phyloP scores from a whole-genome alignment of 2,329 filamentous ascomycete genomes.

The Septoria petroselini region DNA sequence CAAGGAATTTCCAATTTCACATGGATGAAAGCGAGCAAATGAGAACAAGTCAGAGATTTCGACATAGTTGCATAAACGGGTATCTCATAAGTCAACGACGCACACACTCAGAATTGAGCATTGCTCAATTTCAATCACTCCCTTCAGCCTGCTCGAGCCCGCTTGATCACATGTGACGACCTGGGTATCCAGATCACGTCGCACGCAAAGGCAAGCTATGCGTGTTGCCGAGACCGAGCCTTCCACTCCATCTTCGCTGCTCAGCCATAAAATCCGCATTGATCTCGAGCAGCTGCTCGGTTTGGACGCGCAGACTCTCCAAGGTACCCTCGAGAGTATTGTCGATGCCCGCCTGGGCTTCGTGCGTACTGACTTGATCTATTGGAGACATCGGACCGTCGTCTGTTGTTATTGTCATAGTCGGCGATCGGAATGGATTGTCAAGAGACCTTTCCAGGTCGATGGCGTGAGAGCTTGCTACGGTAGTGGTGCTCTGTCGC shows the following conservation, averaged over 20 bases:
- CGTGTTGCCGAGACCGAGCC: conserved; percentile 11
- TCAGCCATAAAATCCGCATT: conserved; percentile 37
- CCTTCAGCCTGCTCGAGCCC: too few species aligned
- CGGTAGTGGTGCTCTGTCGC: not conserved
- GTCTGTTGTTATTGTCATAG: conserved; percentile 10
- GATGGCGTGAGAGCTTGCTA: not conserved
- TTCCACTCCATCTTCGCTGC: conserved; percentile 31
- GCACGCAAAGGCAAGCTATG: conserved; percentile 14
- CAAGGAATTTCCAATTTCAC: too few species aligned
- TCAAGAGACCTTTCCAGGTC: conserved; percentile 1
- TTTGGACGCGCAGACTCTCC: conserved; percentile 35
- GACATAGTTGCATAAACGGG: not conserved
- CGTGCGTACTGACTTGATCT: conserved; percentile 6
- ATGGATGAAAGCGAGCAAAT: too few species aligned
- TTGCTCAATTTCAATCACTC: too few species aligned
- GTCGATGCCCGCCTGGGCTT: conserved; percentile 12
- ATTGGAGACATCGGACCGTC: conserved; percentile 10
- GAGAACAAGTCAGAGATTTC: not conserved
- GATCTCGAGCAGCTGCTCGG: conserved; percentile 37
- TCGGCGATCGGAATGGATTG: conserved; percentile 18
- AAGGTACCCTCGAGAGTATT: conserved; percentile 36
- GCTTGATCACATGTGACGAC: too few species aligned
- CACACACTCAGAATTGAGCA: too few species aligned
- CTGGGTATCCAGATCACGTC: not conserved
- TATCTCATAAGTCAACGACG: too few species aligned